phyloP scores from a whole-genome alignment of 345 rosid species.

The Conringia planisiliqua region DNA sequence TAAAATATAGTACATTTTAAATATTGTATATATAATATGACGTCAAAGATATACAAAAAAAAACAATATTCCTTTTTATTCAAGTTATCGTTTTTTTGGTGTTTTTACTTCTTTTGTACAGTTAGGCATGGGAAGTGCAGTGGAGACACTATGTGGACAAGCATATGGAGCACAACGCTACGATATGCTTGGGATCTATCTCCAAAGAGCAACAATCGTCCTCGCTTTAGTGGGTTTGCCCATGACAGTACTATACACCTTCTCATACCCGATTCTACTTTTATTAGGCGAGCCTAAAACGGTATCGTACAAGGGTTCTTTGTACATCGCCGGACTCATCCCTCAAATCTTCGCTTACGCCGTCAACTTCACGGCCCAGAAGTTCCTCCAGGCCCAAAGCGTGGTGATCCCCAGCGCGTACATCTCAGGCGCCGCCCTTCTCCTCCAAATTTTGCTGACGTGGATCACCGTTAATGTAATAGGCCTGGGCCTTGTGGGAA shows the following conservation, averaged over 20 bases:
- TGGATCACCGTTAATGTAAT: constrained; percentile 45
- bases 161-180: constrained; percentile 60
- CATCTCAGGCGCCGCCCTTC: constrained; percentile 53
- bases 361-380: constrained; percentile 65
- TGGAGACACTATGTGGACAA: constrained; percentile 91
- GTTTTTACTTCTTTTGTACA: background rate
- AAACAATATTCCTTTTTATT: too few species aligned
- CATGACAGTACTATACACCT: constrained; percentile 44
- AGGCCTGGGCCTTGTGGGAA: background rate
- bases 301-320: constrained; percentile 54
- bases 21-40: background rate
- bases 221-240: constrained; percentile 57
- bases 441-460: constrained; percentile 47
- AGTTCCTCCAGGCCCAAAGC: constrained; percentile 66
- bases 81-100: background rate
- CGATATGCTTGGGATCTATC: constrained; percentile 69
- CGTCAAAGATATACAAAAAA: too few species aligned
- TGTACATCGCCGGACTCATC: constrained; percentile 63
- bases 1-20: too few species aligned
- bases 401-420: constrained; percentile 61
- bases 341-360: constrained; percentile 80
- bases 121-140: constrained; percentile 93
- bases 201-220: constrained; percentile 72
- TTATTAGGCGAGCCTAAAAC: constrained; percentile 52
- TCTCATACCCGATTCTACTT: constrained; percentile 54